phyloP scores from a whole-genome alignment of 2,329 filamentous ascomycete species.

The Curvularia hawaiiensis region DNA sequence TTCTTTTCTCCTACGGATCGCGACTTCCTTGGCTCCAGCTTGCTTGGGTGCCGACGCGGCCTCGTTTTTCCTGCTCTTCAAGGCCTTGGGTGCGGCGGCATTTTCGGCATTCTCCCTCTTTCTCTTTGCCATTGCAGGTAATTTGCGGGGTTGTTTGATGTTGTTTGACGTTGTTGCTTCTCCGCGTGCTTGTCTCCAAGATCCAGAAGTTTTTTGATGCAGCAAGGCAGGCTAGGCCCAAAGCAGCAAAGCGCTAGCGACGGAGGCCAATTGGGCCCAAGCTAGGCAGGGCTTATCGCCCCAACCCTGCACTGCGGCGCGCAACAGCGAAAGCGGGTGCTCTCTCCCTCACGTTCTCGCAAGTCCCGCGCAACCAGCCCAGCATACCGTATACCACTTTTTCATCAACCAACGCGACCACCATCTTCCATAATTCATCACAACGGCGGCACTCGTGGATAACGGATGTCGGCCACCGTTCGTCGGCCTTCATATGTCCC shows the following conservation, averaged over 20 bases:
- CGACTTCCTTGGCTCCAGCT: constrained; percentile 19
- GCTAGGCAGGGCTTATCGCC: constrained; percentile 35
- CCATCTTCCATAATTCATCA: constrained; percentile 43
- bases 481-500: constrained; percentile 54
- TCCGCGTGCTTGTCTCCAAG: constrained; percentile 16
- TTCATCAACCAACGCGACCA: constrained; percentile 43
- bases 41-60: constrained; percentile 25
- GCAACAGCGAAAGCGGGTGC: constrained; percentile 21
- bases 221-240: constrained; percentile 26
- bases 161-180: constrained; percentile 13
- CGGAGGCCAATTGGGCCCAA: constrained; percentile 15
- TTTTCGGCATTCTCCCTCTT: constrained; percentile 39
- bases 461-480: constrained; percentile 55
- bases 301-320: constrained; percentile 18
- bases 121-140: constrained; percentile 41
- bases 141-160: neutral
- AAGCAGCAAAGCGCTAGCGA: constrained; percentile 10
- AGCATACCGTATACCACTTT: constrained; percentile 37
- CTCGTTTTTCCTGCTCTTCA: constrained; percentile 37
- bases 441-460: constrained; percentile 50
- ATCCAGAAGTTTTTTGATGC: constrained; percentile 30
- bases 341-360: constrained; percentile 33
- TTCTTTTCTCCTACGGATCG: constrained; percentile 25
- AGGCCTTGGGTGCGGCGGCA: constrained; percentile 24
- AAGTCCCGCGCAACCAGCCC: constrained; percentile 36